Evolutionary conservation across 257 asterid species (phyloP).

Genomic region (Primulina eburnea): DNA sequence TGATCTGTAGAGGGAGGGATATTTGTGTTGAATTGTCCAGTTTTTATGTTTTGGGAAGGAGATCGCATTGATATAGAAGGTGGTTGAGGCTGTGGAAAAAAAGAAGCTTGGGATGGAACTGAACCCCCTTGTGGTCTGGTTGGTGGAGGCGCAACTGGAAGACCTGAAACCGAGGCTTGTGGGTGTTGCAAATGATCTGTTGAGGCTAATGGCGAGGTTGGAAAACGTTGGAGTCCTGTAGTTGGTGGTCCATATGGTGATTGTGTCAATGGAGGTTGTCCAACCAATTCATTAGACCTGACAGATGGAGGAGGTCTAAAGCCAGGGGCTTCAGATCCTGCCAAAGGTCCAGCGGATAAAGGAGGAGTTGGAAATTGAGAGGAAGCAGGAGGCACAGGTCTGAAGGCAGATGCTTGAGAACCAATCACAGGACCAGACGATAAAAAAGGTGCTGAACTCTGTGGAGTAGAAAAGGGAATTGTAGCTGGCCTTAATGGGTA

Average conservation of each 20-base stretch:
- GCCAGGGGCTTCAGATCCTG: conserved; percentile 42
- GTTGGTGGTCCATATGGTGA: conserved; percentile 57
- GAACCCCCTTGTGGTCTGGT: conserved; percentile 47
- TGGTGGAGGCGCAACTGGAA: conserved; percentile 48
- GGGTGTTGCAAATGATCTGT: conserved; percentile 47
- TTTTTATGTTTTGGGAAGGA: conserved; percentile 53
- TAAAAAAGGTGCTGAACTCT: conserved; percentile 48
- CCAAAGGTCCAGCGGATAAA: conserved; percentile 43
- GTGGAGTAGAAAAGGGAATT: conserved; percentile 53
- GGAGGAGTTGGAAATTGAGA: conserved; percentile 42
- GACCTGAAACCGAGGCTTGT: conserved; percentile 39
- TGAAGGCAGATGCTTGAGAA: conserved; percentile 43
- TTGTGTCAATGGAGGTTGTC: conserved; percentile 52
- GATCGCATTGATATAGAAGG: conserved; percentile 55
- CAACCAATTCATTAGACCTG: conserved; percentile 44
- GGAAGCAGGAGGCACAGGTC: conserved; percentile 37
- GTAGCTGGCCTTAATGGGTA: conserved; percentile 54
- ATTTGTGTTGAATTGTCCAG: conserved; percentile 40
- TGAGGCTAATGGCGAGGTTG: conserved; percentile 47
- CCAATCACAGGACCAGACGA: conserved; percentile 53
- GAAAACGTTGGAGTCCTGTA: conserved; percentile 56
- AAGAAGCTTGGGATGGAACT: conserved; percentile 35
- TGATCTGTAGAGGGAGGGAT: conserved; percentile 43
- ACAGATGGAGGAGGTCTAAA: conserved; percentile 48
- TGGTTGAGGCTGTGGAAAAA: conserved; percentile 46